Conservation (phyloP, 2,329 filamentous ascomycete genomes). For the Aspergillus udagawae region DNA sequence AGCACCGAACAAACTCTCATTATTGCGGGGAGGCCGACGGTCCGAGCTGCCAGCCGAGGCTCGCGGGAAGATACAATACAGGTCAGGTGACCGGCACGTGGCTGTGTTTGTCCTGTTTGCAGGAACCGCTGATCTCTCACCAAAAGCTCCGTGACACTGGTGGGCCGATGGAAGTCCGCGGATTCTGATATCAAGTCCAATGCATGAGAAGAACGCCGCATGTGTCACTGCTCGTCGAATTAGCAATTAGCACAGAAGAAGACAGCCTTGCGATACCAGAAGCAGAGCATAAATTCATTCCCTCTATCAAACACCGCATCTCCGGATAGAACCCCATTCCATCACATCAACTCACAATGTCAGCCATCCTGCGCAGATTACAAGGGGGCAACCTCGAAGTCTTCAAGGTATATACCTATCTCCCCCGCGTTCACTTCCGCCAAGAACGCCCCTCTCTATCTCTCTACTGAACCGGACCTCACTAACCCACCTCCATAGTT, state of each 20-base stretch:
- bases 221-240: background rate
- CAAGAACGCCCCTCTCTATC: background rate
- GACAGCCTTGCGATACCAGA: background rate
- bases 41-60: constrained; percentile 15
- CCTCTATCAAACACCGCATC: background rate
- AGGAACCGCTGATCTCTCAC: background rate
- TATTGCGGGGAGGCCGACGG: constrained; percentile 18
- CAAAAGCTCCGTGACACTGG: constrained; percentile 10
- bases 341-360: constrained; percentile 25
- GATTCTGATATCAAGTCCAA: background rate
- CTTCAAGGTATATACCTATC: constrained; percentile 66
- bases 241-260: background rate
- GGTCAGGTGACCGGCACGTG: constrained; percentile 12
- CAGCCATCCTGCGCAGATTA: constrained; percentile 51
- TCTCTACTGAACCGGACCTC: constrained; percentile 1
- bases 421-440: background rate
- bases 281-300: background rate
- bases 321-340: constrained; percentile 1
- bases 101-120: constrained; percentile 19
- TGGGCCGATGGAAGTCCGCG: background rate
- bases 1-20: background rate
- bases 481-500: constrained; percentile 57
- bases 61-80: constrained; percentile 3
- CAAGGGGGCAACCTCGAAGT: constrained; percentile 88
- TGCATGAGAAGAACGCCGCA: background rate